Percentiles rank a stretch among this genome's conserved stretches.
These are phyloP conservation scores for Eucalyptus sp. DNA, from an alignment of 345 rosid genomes.

Conservation along the genomic window DNA sequence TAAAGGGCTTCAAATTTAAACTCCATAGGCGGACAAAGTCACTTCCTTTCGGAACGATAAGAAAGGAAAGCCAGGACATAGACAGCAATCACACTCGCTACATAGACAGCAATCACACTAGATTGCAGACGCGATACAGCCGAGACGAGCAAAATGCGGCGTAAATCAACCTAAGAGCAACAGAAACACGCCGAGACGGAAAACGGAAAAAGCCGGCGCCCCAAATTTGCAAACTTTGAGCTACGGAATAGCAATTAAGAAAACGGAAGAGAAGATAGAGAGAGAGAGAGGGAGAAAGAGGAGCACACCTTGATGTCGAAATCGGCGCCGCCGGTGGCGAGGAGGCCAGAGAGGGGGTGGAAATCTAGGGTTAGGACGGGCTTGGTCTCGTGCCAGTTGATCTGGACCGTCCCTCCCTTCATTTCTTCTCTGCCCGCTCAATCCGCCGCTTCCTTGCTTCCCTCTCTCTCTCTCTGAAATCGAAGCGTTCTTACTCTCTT, in stretches of 20 bases:
- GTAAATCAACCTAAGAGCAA: not conserved
- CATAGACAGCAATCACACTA: not conserved
- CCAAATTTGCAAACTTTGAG: not conserved
- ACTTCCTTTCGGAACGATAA: not conserved
- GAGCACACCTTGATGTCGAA: slow-evolving; percentile 67
- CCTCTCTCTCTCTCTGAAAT: not conserved
- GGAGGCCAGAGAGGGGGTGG: slow-evolving; percentile 69
- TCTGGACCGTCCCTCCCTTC: slow-evolving; percentile 96
- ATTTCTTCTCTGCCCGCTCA: slow-evolving; percentile 1
- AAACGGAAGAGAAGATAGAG: not conserved
- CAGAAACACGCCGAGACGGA: not conserved
- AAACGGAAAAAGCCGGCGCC: not conserved
- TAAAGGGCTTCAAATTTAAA: not conserved
- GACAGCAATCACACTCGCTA: not conserved
- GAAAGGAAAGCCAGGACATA: not conserved
- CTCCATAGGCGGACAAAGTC: not conserved
- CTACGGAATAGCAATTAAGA: not conserved
- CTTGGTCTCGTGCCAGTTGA: slow-evolving; percentile 83
- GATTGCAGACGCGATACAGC: not conserved
- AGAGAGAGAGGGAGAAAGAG: not conserved
- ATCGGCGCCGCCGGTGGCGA: slow-evolving; percentile 98
- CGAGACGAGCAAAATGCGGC: not conserved
- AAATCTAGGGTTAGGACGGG: slow-evolving; percentile 88
- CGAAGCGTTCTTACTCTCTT: not conserved
- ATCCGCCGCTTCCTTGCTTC: not conserved